Percentiles rank a stretch among this genome's conserved stretches.
These are phyloP conservation scores for Penicillium nucicola DNA, from an alignment of 495 filamentous ascomycete species.

Conservation along the genomic window DNA sequence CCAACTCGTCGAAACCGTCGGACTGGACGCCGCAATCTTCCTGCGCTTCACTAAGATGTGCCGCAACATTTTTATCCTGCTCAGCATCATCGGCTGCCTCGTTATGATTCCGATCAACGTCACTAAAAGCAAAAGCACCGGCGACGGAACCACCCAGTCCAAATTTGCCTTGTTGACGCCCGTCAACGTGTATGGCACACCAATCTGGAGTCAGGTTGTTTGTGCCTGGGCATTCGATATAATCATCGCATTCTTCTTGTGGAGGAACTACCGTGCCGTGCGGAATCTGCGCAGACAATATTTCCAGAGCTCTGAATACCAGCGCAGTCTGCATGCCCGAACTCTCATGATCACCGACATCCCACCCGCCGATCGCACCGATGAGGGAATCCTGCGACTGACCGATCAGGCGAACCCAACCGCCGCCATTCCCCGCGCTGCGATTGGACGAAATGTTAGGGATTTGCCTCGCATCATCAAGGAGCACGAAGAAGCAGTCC, in stretches of 20 bases:
- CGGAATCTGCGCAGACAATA: constrained; percentile 68
- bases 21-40: constrained; percentile 89
- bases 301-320: constrained; percentile 85
- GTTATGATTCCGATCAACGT: constrained; percentile 86
- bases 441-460: constrained; percentile 88
- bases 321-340: constrained; percentile 80
- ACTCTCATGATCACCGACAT: constrained; percentile 93
- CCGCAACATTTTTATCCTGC: constrained; percentile 76
- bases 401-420: constrained; percentile 73
- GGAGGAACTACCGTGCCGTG: constrained; percentile 82
- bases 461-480: constrained; percentile 79
- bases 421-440: constrained; percentile 70
- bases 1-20: constrained; percentile 71
- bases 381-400: constrained; percentile 82
- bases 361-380: constrained; percentile 64
- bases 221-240: constrained; percentile 76
- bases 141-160: constrained; percentile 18
- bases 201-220: constrained; percentile 74
- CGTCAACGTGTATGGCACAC: constrained; percentile 29
- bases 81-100: constrained; percentile 70
- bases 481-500: constrained; percentile 77
- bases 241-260: constrained; percentile 76
- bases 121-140: constrained; percentile 41
- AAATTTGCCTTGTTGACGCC: constrained; percentile 55
- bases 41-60: constrained; percentile 88